Evolutionary conservation across 176 grass and related monocot species (phyloP).

Genomic region (Oryza rufipogon): DNA sequence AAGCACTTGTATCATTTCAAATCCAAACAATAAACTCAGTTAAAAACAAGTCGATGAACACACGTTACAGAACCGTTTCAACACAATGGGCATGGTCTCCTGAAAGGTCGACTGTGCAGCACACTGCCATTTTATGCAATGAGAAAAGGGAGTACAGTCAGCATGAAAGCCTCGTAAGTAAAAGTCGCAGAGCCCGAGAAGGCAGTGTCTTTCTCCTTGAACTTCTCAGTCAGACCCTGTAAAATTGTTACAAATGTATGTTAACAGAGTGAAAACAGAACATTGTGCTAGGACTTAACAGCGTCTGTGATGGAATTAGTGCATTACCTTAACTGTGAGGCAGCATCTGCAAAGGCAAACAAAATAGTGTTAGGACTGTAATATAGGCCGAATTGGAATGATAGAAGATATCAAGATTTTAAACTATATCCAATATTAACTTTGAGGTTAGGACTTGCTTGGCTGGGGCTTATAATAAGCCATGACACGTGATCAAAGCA

Average conservation of each 20-base stretch:
- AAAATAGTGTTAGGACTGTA: conserved; percentile 16
- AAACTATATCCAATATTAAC: neutral
- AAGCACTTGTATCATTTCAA: neutral
- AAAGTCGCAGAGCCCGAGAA: conserved; percentile 81
- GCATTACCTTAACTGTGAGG: conserved; percentile 90
- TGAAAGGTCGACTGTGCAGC: neutral
- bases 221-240: conserved; percentile 97
- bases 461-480: too few species aligned
- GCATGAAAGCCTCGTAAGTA: conserved; percentile 87
- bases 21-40: neutral
- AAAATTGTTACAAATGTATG: conserved; percentile 17
- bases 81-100: neutral
- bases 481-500: too few species aligned
- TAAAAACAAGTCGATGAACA: neutral
- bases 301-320: neutral
- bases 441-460: neutral
- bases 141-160: conserved; percentile 85
- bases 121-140: conserved; percentile 45
- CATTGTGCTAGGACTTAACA: neutral
- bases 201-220: conserved; percentile 80
- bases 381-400: neutral
- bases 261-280: neutral
- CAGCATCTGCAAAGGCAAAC: conserved; percentile 67
- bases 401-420: neutral
- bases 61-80: neutral